Conservation (phyloP, 192 early-diverging fungal species). For the Coemansia sp. region DNA sequence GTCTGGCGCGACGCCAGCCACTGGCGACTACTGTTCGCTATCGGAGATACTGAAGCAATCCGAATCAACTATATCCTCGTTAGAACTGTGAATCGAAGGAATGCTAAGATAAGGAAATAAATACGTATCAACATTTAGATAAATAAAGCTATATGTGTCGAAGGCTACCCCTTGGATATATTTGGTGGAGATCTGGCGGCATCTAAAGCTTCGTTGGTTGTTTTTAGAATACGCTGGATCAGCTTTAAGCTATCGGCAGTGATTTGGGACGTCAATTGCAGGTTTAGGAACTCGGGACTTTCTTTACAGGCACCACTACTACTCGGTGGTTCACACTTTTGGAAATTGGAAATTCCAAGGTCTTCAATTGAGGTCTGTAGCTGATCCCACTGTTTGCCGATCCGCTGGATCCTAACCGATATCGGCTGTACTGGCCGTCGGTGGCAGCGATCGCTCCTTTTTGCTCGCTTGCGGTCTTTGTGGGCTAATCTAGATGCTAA, state of each 20-base stretch:
- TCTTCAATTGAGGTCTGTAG: constrained; percentile 6
- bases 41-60: constrained; percentile 38
- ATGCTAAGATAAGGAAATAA: neutral
- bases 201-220: constrained; percentile 14
- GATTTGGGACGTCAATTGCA: constrained; percentile 5
- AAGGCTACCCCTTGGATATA: neutral
- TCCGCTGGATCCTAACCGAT: constrained; percentile 23
- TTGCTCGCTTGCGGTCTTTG: neutral
- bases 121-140: neutral
- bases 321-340: neutral
- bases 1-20: constrained; percentile 4
- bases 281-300: neutral
- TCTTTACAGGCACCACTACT: neutral
- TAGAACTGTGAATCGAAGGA: constrained; percentile 30
- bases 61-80: constrained; percentile 34
- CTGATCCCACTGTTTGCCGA: constrained; percentile 27
- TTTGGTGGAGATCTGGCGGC: neutral
- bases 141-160: neutral
- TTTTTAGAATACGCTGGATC: constrained; percentile 28
- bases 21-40: constrained; percentile 12
- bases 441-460: neutral
- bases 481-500: neutral
- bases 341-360: constrained; percentile 10
- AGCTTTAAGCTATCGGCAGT: constrained; percentile 30
- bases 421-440: constrained; percentile 33